Percentiles rank a stretch among this genome's conserved stretches.
Conservation (phyloP, 345 rosid species). For the Brassica juncea region DNA sequence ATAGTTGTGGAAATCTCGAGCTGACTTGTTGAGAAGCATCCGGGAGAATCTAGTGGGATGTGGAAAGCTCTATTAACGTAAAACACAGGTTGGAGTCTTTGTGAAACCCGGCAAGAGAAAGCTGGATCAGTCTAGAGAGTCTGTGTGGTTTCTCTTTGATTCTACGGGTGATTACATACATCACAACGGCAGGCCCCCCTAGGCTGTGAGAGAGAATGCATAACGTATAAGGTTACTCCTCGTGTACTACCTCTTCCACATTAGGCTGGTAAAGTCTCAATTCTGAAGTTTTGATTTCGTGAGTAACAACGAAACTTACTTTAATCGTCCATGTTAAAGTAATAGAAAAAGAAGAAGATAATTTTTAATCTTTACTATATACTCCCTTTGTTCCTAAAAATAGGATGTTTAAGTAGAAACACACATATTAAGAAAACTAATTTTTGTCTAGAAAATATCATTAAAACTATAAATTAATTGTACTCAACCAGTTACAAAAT, state of each 20-base stretch:
- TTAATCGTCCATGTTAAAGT: no score
- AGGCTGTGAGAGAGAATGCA: constrained; percentile 87
- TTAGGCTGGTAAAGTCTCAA: constrained; percentile 66
- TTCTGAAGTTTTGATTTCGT: constrained; percentile 81
- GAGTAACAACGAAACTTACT: constrained; percentile 11
- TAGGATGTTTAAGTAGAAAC: no score
- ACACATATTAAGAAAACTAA: no score
- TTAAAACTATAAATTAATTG: no score
- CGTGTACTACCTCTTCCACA: constrained; percentile 46
- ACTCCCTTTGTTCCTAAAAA: no score
- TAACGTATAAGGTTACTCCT: constrained; percentile 59
- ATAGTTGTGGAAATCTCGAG: constrained; percentile 84
- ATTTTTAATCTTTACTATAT: no score
- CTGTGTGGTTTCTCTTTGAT: constrained; percentile 77
- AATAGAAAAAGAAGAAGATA: no score
- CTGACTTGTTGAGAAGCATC: constrained; percentile 87
- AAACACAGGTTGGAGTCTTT: constrained; percentile 65
- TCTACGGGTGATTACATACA: constrained; percentile 62
- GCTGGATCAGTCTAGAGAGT: constrained; percentile 68
- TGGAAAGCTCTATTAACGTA: constrained; percentile 61
- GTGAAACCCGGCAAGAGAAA: constrained; percentile 93
- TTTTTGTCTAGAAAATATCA: no score
- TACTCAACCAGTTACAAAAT: no score
- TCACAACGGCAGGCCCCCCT: constrained; percentile 88
- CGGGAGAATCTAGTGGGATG: constrained; percentile 94